Conservation (phyloP, 2,329 filamentous ascomycete genomes). For the Talaromyces islandicus region DNA sequence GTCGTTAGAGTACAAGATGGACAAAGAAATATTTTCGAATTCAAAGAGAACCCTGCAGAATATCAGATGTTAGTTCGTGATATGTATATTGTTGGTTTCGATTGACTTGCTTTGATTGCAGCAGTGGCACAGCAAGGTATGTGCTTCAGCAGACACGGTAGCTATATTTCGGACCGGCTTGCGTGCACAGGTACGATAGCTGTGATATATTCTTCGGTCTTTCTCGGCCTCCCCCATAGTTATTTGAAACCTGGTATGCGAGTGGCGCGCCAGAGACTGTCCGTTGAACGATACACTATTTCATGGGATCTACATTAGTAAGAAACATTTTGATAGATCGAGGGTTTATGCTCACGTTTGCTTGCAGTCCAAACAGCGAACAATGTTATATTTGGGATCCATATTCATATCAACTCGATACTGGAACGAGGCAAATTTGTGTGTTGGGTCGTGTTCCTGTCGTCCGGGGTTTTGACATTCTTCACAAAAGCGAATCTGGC, state of each 20-base stretch:
- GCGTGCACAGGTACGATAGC: slow-evolving; percentile 6
- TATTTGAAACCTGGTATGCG: slow-evolving; percentile 8
- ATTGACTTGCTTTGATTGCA: slow-evolving; percentile 7
- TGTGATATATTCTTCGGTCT: slow-evolving; percentile 8
- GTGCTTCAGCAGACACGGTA: slow-evolving; percentile 8
- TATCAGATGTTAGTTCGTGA: not conserved
- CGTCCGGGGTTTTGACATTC: slow-evolving; percentile 5
- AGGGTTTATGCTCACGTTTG: not conserved
- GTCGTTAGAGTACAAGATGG: slow-evolving; percentile 9
- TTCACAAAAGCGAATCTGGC: slow-evolving; percentile 8
- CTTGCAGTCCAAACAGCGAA: slow-evolving; percentile 9
- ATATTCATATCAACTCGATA: slow-evolving; percentile 8
- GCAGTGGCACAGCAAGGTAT: slow-evolving; percentile 9
- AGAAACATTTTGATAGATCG: not conserved
- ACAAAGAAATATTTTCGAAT: slow-evolving; percentile 5
- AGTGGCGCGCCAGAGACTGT: slow-evolving; percentile 5
- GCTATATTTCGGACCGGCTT: slow-evolving; percentile 8
- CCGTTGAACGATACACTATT: slow-evolving; percentile 7
- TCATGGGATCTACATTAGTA: not conserved
- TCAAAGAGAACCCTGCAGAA: not conserved
- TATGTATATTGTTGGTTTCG: not conserved
- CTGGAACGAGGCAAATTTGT: slow-evolving; percentile 10
- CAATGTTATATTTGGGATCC: slow-evolving; percentile 8
- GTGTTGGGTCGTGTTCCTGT: slow-evolving; percentile 6
- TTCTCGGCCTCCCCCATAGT: slow-evolving; percentile 9